Evolutionary conservation across 2,329 filamentous ascomycete genomes (phyloP).

Genomic region (Aspergillus piperis): DNA sequence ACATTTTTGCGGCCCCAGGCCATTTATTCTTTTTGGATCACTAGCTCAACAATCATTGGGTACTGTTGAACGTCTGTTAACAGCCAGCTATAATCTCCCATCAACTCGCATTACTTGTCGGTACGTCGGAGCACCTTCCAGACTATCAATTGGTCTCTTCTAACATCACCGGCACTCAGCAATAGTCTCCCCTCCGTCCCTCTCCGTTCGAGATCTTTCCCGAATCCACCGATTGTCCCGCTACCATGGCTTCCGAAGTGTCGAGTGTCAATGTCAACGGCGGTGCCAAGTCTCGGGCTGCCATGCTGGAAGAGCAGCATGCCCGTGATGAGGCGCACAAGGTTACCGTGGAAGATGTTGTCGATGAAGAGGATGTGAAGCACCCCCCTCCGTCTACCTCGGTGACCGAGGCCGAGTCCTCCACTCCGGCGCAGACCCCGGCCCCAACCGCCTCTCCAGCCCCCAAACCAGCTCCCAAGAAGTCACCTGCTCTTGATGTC

Average conservation of each 20-base stretch:
- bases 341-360: slow-evolving; percentile 75
- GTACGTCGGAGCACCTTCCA: neutral
- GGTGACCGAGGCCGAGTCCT: slow-evolving; percentile 36
- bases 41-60: neutral
- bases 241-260: slow-evolving; percentile 38
- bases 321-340: slow-evolving; percentile 56
- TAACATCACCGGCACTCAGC: neutral
- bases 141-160: neutral
- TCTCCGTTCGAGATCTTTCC: neutral
- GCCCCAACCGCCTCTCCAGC: slow-evolving; percentile 36
- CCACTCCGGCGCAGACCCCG: slow-evolving; percentile 24
- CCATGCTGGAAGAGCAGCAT: slow-evolving; percentile 57
- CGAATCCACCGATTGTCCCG: neutral
- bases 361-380: slow-evolving; percentile 73
- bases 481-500: slow-evolving; percentile 67
- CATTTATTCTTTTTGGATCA: neutral
- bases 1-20: neutral
- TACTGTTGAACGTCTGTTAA: neutral
- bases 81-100: slow-evolving; percentile 6
- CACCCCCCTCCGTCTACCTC: slow-evolving; percentile 55
- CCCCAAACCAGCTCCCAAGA: slow-evolving; percentile 43
- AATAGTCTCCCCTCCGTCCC: neutral
- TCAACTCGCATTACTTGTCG: neutral
- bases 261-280: slow-evolving; percentile 35
- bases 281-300: slow-evolving; percentile 50